Evolutionary conservation across 2,329 filamentous ascomycete species (phyloP).

Genomic region (Beauveria sp.): DNA sequence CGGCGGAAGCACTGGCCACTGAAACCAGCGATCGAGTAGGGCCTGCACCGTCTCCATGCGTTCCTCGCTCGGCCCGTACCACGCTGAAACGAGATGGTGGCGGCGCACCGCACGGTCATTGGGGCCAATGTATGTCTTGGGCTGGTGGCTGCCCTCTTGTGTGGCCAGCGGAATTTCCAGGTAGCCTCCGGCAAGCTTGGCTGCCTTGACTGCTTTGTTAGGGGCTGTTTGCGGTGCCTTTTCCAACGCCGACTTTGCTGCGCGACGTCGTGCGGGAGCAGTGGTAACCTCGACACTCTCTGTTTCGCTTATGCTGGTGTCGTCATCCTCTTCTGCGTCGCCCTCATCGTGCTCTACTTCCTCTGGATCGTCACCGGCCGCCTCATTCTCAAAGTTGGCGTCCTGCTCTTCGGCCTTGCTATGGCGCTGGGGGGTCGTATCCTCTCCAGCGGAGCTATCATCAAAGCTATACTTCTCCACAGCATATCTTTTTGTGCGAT

Average conservation of each 20-base stretch:
- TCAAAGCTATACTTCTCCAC: slow-evolving; percentile 29
- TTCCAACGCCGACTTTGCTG: background rate
- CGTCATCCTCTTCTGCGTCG: slow-evolving; percentile 26
- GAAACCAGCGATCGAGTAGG: slow-evolving; percentile 34
- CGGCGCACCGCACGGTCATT: slow-evolving; percentile 28
- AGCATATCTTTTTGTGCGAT: slow-evolving; percentile 27
- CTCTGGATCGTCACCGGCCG: slow-evolving; percentile 16
- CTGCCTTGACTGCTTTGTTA: slow-evolving; percentile 17
- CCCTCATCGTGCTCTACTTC: slow-evolving; percentile 16
- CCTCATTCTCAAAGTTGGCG: slow-evolving; percentile 21
- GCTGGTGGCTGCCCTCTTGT: slow-evolving; percentile 22
- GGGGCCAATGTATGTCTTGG: slow-evolving; percentile 28
- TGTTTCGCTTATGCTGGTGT: slow-evolving; percentile 23
- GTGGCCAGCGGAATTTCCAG: slow-evolving; percentile 27
- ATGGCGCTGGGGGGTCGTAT: slow-evolving; percentile 16
- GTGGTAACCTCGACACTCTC: slow-evolving; percentile 14
- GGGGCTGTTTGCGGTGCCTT: slow-evolving; percentile 21
- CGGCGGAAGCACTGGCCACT: slow-evolving; percentile 33
- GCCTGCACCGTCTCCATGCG: slow-evolving; percentile 28
- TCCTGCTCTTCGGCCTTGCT: slow-evolving; percentile 21
- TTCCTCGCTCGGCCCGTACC: slow-evolving; percentile 34
- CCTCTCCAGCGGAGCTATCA: slow-evolving; percentile 23
- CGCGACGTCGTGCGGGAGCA: background rate
- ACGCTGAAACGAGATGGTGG: slow-evolving; percentile 27
- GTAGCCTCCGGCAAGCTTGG: slow-evolving; percentile 18